Conservation (phyloP, 192 early-diverging fungal genomes). For the Gaertneriomyces sp. region DNA sequence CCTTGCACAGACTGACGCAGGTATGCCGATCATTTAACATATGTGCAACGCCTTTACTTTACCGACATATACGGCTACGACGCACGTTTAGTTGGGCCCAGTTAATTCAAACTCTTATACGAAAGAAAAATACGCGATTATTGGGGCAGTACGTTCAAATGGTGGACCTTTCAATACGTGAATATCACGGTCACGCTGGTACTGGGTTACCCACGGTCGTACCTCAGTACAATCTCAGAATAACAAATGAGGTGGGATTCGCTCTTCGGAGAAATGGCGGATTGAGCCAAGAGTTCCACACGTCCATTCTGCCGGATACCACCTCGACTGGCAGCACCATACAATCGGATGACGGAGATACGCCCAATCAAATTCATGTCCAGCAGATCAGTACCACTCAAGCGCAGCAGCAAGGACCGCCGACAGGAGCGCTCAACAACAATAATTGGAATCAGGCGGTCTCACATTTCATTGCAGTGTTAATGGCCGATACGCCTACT, state of each 20-base stretch:
- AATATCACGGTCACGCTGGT: background rate
- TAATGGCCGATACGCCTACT: too few species aligned
- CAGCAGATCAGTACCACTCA: background rate
- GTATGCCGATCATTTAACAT: slow-evolving; percentile 30
- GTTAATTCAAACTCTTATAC: slow-evolving; percentile 22
- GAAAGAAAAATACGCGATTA: slow-evolving; percentile 13
- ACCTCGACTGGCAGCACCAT: background rate
- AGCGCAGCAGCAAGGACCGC: background rate
- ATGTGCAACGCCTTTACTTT: slow-evolving; percentile 29
- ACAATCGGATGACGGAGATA: slow-evolving; percentile 8
- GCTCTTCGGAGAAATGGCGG: slow-evolving; percentile 2
- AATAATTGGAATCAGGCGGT: too few species aligned
- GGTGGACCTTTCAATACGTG: background rate
- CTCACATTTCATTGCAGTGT: too few species aligned
- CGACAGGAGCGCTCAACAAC: too few species aligned
- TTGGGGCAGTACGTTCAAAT: slow-evolving; percentile 27
- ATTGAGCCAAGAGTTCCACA: slow-evolving; percentile 8
- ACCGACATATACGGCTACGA: slow-evolving; percentile 6
- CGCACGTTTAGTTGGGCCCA: slow-evolving; percentile 31
- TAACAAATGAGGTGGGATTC: slow-evolving; percentile 1
- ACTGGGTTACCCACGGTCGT: too few species aligned
- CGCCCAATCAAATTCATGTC: background rate
- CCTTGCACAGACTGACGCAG: slow-evolving; percentile 10
- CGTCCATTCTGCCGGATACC: background rate
- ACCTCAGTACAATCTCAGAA: background rate